Percentiles rank a stretch among this genome's conserved stretches.
Evolutionary conservation across 495 filamentous ascomycete species (phyloP).

Genomic region (Amorphotheca resinae): DNA sequence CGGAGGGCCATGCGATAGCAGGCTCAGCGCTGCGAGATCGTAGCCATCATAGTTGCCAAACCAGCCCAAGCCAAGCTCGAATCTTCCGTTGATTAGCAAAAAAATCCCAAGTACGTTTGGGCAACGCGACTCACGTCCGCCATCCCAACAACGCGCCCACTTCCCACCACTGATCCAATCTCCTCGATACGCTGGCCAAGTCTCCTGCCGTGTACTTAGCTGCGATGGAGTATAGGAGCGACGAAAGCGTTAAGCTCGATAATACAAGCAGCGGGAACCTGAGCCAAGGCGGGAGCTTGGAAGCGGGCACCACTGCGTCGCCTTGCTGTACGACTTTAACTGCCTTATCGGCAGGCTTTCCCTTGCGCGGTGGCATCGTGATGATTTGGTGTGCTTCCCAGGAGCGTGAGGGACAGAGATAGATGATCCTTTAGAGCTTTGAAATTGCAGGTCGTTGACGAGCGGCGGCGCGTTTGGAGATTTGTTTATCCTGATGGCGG

Average conservation of each 20-base stretch:
- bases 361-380: background rate
- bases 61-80: conserved; percentile 62
- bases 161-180: conserved; percentile 46
- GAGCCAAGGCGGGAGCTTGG: conserved; percentile 36
- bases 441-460: too few species aligned
- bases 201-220: conserved; percentile 40
- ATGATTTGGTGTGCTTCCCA: background rate
- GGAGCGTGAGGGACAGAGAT: too few species aligned
- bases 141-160: conserved; percentile 49
- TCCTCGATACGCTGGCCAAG: conserved; percentile 47
- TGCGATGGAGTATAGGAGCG: conserved; percentile 41
- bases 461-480: too few species aligned
- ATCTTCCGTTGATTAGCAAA: conserved; percentile 25
- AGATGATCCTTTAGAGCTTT: too few species aligned
- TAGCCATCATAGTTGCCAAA: conserved; percentile 55
- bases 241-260: conserved; percentile 48
- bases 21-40: conserved; percentile 54
- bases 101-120: background rate
- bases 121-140: conserved; percentile 37
- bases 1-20: conserved; percentile 59
- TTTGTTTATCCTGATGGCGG: too few species aligned
- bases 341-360: background rate
- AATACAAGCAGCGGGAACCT: conserved; percentile 53
- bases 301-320: conserved; percentile 14
- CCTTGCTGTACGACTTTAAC: conserved; percentile 2